Percentiles rank a stretch among this genome's conserved stretches.
These are phyloP conservation scores for Termitomyces bulborhizus DNA, from an alignment of 768 basidiomycete genomes.

Conservation along the genomic window DNA sequence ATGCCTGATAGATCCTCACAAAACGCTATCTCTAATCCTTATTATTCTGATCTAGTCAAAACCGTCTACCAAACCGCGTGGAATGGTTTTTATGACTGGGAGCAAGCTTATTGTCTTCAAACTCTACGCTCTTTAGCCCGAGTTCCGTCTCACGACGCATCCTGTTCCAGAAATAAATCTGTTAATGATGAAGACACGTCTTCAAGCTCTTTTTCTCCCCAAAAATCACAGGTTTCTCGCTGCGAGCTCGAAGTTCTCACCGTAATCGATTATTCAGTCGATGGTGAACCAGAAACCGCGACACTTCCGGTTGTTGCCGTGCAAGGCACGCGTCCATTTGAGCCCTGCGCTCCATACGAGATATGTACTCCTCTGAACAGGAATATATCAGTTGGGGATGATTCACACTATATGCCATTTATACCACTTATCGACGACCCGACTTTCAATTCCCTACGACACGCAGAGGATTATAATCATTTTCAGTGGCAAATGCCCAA, in stretches of 20 bases:
- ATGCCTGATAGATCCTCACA: not conserved
- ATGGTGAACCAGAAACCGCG: slow-evolving; percentile 1
- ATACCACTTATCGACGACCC: slow-evolving; percentile 60
- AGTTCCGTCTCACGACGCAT: not conserved
- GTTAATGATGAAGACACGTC: not conserved
- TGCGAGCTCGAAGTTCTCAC: slow-evolving; percentile 10
- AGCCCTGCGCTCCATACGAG: slow-evolving; percentile 41
- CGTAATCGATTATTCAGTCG: slow-evolving; percentile 6
- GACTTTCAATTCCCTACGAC: slow-evolving; percentile 34
- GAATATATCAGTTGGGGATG: slow-evolving; percentile 51
- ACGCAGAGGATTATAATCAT: slow-evolving; percentile 34
- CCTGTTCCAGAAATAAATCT: not conserved
- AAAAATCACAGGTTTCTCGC: not conserved
- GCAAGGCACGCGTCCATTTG: slow-evolving; percentile 10
- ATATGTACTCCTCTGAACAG: slow-evolving; percentile 44
- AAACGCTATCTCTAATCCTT: not conserved
- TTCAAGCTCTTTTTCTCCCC: not conserved
- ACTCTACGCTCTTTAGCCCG: slow-evolving; percentile 14
- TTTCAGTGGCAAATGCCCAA: slow-evolving; percentile 44
- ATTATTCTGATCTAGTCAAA: slow-evolving; percentile 4
- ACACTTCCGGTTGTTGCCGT: slow-evolving; percentile 8
- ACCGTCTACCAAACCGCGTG: slow-evolving; percentile 12
- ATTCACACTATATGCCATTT: slow-evolving; percentile 50
- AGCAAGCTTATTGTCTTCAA: slow-evolving; percentile 13
- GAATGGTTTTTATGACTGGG: slow-evolving; percentile 19